Conservation (phyloP, 2,329 filamentous ascomycete genomes). For the Magnaporthiopsis rhizophila region DNA sequence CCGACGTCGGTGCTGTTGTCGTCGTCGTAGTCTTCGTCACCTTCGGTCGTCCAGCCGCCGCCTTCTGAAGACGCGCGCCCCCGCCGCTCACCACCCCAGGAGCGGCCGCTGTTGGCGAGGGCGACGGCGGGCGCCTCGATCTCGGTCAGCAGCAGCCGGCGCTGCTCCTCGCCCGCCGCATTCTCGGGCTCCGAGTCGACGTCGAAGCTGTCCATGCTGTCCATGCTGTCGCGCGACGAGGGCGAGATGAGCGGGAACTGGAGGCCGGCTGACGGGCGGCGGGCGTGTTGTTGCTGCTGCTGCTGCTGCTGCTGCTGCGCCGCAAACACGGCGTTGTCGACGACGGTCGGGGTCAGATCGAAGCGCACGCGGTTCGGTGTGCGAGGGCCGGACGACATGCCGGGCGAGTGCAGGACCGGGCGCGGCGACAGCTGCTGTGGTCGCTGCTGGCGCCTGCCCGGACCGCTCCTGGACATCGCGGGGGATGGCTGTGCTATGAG, state of each 20-base stretch:
- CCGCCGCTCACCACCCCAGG: conserved; percentile 21
- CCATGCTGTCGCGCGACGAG: conserved; percentile 9
- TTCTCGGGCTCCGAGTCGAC: conserved; percentile 22
- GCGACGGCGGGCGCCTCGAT: conserved; percentile 74
- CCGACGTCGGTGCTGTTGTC: conserved; percentile 33
- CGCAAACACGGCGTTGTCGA: conserved; percentile 10
- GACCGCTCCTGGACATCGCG: neutral
- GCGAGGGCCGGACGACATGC: conserved; percentile 30
- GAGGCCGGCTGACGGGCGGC: conserved; percentile 1
- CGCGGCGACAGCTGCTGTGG: neutral
- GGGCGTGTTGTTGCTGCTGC: neutral
- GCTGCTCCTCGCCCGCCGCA: conserved; percentile 27
- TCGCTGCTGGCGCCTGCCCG: neutral
- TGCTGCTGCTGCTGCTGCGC: neutral
- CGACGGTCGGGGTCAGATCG: conserved; percentile 44
- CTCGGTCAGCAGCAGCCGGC: conserved; percentile 60
- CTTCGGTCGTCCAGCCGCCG: conserved; percentile 4
- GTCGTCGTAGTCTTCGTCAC: conserved; percentile 16
- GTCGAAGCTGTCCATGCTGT: conserved; percentile 22
- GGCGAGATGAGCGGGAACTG: conserved; percentile 2
- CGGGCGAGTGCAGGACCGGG: conserved; percentile 3
- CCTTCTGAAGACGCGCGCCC: neutral
- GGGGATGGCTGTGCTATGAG: neutral
- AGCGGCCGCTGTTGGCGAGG: conserved; percentile 47
- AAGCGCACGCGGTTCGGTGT: conserved; percentile 71